These are phyloP conservation scores for Clathrus columnatus DNA, from an alignment of 768 basidiomycete species.

Conservation along the genomic window DNA sequence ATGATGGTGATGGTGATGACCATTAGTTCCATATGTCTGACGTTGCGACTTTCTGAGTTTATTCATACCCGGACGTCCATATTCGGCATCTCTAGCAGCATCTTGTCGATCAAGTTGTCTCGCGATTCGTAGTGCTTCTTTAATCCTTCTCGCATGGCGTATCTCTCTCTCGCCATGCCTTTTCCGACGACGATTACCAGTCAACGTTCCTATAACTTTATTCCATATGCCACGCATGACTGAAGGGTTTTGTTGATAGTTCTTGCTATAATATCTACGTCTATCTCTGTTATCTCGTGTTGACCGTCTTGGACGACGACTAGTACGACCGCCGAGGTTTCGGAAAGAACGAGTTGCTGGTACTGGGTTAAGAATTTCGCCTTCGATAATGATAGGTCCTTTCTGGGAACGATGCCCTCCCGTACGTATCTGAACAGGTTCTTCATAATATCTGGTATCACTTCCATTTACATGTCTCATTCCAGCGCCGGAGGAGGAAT, in stretches of 20 bases:
- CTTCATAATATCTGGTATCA: no score
- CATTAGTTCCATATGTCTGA: neutral
- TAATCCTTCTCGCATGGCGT: neutral
- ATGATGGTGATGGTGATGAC: neutral
- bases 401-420: no score
- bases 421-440: no score
- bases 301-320: neutral
- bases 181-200: constrained; percentile 2
- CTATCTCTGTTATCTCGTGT: neutral
- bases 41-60: neutral
- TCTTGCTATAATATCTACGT: neutral
- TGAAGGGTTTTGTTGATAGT: neutral
- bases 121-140: neutral
- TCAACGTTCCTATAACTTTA: constrained; percentile 5
- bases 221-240: constrained; percentile 5
- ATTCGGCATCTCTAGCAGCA: neutral
- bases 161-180: constrained; percentile 7
- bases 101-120: neutral
- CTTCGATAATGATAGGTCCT: no score
- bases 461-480: no score
- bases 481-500: no score
- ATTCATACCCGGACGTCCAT: no score
- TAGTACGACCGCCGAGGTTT: neutral
- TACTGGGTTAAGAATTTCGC: neutral
- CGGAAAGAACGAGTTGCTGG: neutral